Percentiles rank a stretch among this genome's conserved stretches.
Evolutionary conservation across 2,329 filamentous ascomycete genomes (phyloP).

Genomic region (Colletotrichum incanum): DNA sequence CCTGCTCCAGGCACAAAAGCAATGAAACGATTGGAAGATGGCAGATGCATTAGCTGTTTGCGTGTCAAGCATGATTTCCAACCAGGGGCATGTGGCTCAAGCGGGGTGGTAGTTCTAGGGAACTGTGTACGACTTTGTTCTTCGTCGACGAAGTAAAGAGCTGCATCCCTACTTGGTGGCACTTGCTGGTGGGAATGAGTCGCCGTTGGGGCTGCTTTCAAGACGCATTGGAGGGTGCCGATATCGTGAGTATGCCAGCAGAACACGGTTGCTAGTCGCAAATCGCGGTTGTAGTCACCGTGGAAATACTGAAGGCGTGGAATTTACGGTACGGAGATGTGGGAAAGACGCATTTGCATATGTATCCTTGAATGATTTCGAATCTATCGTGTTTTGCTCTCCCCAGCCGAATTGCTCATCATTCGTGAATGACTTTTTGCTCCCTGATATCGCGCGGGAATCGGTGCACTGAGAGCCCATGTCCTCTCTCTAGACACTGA

Average conservation of each 20-base stretch:
- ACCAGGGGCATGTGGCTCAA: too few species aligned
- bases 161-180: not conserved
- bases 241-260: not conserved
- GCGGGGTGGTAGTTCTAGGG: not conserved
- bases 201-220: not conserved
- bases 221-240: not conserved
- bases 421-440: constrained; percentile 19
- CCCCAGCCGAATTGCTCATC: constrained; percentile 5
- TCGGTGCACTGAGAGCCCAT: not conserved
- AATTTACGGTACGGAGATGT: not conserved
- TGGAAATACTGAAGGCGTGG: too few species aligned
- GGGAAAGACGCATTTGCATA: not conserved
- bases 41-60: not conserved
- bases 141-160: not conserved
- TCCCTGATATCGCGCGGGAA: constrained; percentile 14
- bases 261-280: not conserved
- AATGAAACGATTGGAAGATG: not conserved
- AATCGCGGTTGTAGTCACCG: too few species aligned
- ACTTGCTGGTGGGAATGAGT: not conserved
- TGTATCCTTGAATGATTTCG: constrained; percentile 4
- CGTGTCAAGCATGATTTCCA: not conserved
- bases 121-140: too few species aligned
- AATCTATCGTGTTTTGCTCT: constrained; percentile 25
- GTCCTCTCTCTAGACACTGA: constrained; percentile 2
- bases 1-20: not conserved